Base-by-base conservation (phyloP, 2,329 filamentous ascomycete genomes). In the Lizonia empirigonia region DNA sequence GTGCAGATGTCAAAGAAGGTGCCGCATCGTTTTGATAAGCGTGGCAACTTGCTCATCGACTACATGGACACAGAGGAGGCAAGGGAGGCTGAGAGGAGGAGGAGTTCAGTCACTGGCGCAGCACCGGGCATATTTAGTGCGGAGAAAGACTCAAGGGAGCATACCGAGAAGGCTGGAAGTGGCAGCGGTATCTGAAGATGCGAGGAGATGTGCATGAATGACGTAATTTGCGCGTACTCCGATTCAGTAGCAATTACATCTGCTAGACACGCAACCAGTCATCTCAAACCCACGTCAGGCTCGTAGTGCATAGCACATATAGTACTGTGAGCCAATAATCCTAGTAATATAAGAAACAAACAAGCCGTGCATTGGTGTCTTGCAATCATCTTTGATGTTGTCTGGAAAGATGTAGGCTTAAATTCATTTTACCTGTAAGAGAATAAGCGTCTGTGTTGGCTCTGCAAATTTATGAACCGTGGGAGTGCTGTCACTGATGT, bases 1-100 rank as follows among this genome's bases (percentile, higher is more conserved):
- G 79, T 83, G 19, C 70, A 73, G 44, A 72, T 81, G 22, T 82
- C 82, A 2, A 65, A 74, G 7, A 69, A 80, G 1, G 73, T 80
- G 60, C 82, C 83, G 8, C 76, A 80, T 56, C 77, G 82, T 49
- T 85, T 82, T 65, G 82, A 81, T 55, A 82, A 82, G 71, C 77
- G 80, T 19, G 83, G 83, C 7, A 79, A 85, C 59, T 64, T 84
- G 23, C 74, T 85, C 33, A 80, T 83, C 57, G 71, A 75, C 29
- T 81, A 83, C 44, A 75, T 78, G 4, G 70, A 73, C 36, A 73
- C 70, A 1, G 71, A 73, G 54, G 67, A 72, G 46, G 67, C 59
- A 22, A 55, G 56, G 7, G 58, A 68, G 9, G 61, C 58, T 7
- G 64, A 69, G 54, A 58, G 68, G 26, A 63, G 68, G 30, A 55